Conservation (phyloP, 2,329 filamentous ascomycete genomes). For the Tolypocladium sp. region DNA sequence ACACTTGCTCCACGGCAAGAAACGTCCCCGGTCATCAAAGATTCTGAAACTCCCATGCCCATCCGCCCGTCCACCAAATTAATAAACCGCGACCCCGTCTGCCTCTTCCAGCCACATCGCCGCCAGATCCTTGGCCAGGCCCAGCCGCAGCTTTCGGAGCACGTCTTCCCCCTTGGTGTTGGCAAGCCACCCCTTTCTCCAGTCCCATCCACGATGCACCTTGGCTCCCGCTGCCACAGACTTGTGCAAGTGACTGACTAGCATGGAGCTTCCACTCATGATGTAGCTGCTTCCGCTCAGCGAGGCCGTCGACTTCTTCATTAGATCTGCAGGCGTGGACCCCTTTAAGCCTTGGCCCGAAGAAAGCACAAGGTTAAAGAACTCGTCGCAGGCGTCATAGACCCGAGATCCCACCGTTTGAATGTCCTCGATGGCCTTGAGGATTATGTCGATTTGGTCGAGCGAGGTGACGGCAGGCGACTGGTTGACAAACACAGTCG, state of each 20-base stretch:
- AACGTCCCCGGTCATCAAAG: neutral
- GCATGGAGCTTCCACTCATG: conserved; percentile 65
- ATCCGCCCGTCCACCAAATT: neutral
- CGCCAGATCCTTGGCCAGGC: conserved; percentile 65
- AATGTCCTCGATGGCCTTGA: conserved; percentile 72
- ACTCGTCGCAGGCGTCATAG: conserved; percentile 66
- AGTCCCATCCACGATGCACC: conserved; percentile 62
- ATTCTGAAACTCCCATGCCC: neutral
- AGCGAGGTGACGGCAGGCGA: conserved; percentile 48
- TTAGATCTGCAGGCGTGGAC: conserved; percentile 55
- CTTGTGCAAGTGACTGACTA: conserved; percentile 53
- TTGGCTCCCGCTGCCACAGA: conserved; percentile 47
- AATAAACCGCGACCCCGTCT: conserved; percentile 41
- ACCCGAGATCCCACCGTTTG: conserved; percentile 67
- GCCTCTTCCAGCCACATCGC: conserved; percentile 60
- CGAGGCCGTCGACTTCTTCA: conserved; percentile 48
- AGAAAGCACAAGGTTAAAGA: conserved; percentile 66
- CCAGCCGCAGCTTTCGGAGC: conserved; percentile 61
- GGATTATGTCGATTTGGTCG: conserved; percentile 63
- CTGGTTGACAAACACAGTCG: conserved; percentile 64
- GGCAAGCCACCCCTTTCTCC: conserved; percentile 66
- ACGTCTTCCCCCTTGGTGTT: conserved; percentile 58
- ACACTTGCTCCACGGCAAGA: neutral
- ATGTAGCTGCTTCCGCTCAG: conserved; percentile 54
- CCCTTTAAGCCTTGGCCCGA: conserved; percentile 55